Percentiles rank a stretch among this genome's conserved stretches.
Evolutionary conservation across 768 basidiomycete genomes (phyloP).

Genomic region (Suillus subaureus): DNA sequence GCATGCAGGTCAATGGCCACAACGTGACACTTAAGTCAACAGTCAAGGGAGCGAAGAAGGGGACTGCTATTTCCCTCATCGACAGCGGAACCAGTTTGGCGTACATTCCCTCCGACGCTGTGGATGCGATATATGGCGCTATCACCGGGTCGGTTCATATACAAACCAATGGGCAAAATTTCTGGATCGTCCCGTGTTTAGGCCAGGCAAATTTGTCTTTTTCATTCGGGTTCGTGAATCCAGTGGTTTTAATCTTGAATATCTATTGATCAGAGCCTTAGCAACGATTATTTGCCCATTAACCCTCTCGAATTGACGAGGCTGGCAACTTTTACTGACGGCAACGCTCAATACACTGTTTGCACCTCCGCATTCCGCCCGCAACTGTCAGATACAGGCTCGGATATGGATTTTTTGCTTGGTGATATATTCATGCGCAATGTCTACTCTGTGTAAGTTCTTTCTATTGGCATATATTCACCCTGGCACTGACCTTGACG

Average conservation of each 20-base stretch:
- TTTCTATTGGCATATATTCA: neutral
- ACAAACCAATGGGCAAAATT: conserved; percentile 27
- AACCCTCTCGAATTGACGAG: conserved; percentile 48
- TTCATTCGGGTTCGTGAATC: conserved; percentile 17
- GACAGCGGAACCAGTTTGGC: conserved; percentile 47
- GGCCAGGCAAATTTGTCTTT: conserved; percentile 33
- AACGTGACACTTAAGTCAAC: conserved; percentile 30
- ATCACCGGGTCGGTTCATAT: conserved; percentile 39
- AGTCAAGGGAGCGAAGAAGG: conserved; percentile 32
- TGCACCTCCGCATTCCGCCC: conserved; percentile 39
- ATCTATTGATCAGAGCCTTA: conserved; percentile 5
- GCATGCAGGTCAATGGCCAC: conserved; percentile 37
- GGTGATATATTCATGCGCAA: conserved; percentile 51
- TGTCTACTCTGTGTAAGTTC: conserved; percentile 44
- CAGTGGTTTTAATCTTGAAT: neutral
- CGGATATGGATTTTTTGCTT: conserved; percentile 41
- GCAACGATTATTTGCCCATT: conserved; percentile 38
- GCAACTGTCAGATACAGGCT: conserved; percentile 25
- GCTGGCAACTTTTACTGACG: conserved; percentile 25
- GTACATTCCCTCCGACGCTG: conserved; percentile 35
- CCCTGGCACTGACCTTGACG: neutral
- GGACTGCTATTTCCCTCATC: conserved; percentile 38
- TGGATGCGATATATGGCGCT: conserved; percentile 42
- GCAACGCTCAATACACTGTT: conserved; percentile 38
- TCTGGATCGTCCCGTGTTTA: conserved; percentile 41